Base-by-base conservation (phyloP, 345 rosid species). In the Citropsis articulata region DNA sequence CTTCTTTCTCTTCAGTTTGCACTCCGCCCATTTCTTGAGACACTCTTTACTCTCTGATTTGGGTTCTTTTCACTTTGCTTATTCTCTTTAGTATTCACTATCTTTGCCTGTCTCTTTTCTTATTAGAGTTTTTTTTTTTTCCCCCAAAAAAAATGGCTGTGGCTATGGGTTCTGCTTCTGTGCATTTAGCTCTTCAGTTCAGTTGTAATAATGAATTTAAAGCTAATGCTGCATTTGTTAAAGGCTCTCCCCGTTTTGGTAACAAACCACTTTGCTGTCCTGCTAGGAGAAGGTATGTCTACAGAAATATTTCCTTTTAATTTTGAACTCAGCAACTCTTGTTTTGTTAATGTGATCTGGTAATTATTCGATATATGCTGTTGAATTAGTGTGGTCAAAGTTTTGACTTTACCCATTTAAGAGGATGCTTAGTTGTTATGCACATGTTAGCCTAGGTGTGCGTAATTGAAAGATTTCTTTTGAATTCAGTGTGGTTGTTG, bases 101-200 rank as follows among this genome's bases (percentile, higher is more conserved):
- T 27, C n/a, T 57, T 24, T 14, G 24, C 4, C 63, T 50, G 24
- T n/a, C 38, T 22, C 19, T 38, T 25, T 80, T 35, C 8, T 5
- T 18, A 48, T n/a, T 59, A 27, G 57, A 30, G 8, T 40, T 45
- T 45, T 12, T 67, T 13, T 22, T 4, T 35, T 0, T 5, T n/a
- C 45, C 31, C 31, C 1, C 1, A 36, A 36, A 36, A 36, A 36
- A 36, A 79, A 88, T 89, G 90, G 85, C 87, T 75, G 80, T 77
- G 35, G 67, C 91, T 66, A 76, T 89, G 88, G 89, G 91, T 24
- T 84, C 87, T 30, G 82, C 83, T 56, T 82, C 87, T 35, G 82
- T 75, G 19, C 78, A 78, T 75, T 76, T 73, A 21, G 56, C 78
- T 38, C 77, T 81, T 50, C 72, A 77, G 70, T 75, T 50, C 21